Evolutionary conservation across 306 rosid genomes (phyloP).

Genomic region (Quercus alba): DNA sequence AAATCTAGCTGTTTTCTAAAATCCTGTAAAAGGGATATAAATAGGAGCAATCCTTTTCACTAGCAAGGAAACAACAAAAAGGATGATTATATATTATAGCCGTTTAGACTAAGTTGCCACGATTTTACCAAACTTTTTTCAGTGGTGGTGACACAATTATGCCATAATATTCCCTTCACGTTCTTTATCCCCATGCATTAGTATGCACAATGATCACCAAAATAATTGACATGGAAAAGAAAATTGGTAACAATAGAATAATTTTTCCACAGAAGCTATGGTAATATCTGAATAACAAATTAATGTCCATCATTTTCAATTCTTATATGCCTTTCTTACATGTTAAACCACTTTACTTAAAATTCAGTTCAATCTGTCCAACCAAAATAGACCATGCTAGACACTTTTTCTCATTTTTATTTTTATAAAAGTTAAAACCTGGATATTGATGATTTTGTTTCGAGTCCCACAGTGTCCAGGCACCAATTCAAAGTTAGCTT

Average conservation of each 20-base stretch:
- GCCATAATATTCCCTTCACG: slow-evolving; percentile 22
- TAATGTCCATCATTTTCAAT: background rate
- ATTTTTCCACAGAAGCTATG: background rate
- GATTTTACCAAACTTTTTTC: background rate
- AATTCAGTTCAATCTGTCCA: slow-evolving; percentile 33
- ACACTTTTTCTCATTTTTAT: slow-evolving; percentile 30
- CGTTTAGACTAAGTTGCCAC: background rate
- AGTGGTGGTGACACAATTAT: slow-evolving; percentile 28
- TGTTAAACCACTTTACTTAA: slow-evolving; percentile 9
- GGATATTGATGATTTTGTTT: slow-evolving; percentile 31
- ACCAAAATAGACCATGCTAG: slow-evolving; percentile 33
- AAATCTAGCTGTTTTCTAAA: background rate
- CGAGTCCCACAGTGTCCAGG: slow-evolving; percentile 45
- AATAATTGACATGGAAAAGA: slow-evolving; percentile 1
- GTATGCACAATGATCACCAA: slow-evolving; percentile 24
- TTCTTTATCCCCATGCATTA: slow-evolving; percentile 31
- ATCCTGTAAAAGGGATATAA: background rate
- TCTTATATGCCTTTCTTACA: background rate
- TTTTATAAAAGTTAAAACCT: background rate
- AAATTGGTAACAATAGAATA: slow-evolving; percentile 11
- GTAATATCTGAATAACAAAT: background rate
- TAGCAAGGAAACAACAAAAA: background rate
- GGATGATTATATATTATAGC: background rate
- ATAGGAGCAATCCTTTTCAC: background rate
- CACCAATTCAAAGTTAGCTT: slow-evolving; percentile 34